A percentile compares a stretch with the other conserved stretches of the same genome.
phyloP scores from a whole-genome alignment of 495 filamentous ascomycete genomes.

The Aspergillus indologenus region DNA sequence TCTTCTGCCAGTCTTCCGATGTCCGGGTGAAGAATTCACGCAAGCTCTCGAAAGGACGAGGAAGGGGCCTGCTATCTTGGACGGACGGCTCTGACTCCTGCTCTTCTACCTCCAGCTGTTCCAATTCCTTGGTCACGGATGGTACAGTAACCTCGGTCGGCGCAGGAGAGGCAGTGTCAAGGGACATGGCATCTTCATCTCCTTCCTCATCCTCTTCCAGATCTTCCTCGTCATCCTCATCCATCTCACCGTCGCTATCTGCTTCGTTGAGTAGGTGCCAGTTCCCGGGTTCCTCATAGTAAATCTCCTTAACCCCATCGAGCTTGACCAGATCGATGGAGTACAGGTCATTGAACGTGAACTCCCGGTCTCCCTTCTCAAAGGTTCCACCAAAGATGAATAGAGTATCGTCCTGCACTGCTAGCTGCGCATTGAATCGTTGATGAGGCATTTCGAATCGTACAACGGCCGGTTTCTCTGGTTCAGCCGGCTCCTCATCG shows the following conservation, averaged over 20 bases:
- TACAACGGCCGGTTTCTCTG: conserved; percentile 44
- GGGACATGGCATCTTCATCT: conserved; percentile 41
- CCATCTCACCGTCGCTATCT: conserved; percentile 64
- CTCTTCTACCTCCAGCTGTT: conserved; percentile 58
- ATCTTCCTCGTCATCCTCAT: conserved; percentile 65
- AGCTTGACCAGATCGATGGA: conserved; percentile 87
- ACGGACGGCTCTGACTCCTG: conserved; percentile 47
- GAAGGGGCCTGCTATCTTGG: conserved; percentile 47
- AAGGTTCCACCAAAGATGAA: conserved; percentile 95
- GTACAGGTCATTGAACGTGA: conserved; percentile 90
- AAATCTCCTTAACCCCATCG: conserved; percentile 87
- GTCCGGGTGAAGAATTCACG: conserved; percentile 91
- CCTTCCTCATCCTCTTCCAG: conserved; percentile 55
- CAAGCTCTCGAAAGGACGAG: conserved; percentile 86
- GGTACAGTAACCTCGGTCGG: conserved; percentile 38
- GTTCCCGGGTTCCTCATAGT: conserved; percentile 76
- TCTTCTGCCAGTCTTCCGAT: conserved; percentile 83
- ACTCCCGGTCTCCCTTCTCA: conserved; percentile 91
- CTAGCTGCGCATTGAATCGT: conserved; percentile 83
- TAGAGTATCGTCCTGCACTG: conserved; percentile 86
- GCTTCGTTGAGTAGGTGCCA: conserved; percentile 76
- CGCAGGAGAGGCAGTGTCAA: conserved; percentile 36
- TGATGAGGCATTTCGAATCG: conserved; percentile 78
- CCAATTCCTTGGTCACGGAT: conserved; percentile 54
- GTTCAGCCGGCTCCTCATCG: conserved; percentile 55